Evolutionary conservation across 2,329 filamentous ascomycete species (phyloP), one percentile per base, ranked within the genome.

Genomic region (Neurospora sp.): DNA sequence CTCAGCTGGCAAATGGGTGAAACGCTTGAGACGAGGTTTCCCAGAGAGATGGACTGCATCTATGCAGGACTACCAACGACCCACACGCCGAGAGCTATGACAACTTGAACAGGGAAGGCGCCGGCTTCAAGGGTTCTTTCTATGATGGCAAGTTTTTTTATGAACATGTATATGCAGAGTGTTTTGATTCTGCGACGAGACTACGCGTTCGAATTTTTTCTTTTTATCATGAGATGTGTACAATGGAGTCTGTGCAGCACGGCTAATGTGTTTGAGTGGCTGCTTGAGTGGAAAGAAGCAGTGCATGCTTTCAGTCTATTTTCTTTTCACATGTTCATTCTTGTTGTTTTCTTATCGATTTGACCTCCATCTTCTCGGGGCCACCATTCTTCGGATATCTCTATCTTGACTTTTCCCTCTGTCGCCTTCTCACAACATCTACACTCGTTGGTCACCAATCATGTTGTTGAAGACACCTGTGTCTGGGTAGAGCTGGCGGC

Each of bases 11-110:
- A 73, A 71, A 73, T 75, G 66, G 33, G 68, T 17, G 73, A 73
- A 8, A 68, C 72, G 19, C 67, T 75, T 10, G 74, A 75, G 69
- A 58, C 52, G 38, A 67, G 73, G 38, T 75, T 75, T 40, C 71
- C 73, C 8, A 69, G 66, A n/a, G 72, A 75, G 58, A 75, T 75
- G 74, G 74, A 75, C 66, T 72, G 68, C 43, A 72, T 75, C 23
- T 75, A 75, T 42, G 38, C 23, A 1, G 52, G 52, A 62, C 52
- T 62, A 17, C 13, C 7, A 33, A 33, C 23, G 15, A 33, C 7
- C 23, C 23, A 62, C 17, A 15, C 52, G 52, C 23, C 52, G 15
- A 36, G 7, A 10, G 33, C 7, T 10, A 33, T n/a, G 28, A 28
- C 15, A 62, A 28, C 15, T 17, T 28, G 28, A 62, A n/a, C 52